Evolutionary conservation across 2,329 filamentous ascomycete genomes (phyloP), one percentile per base, ranked within the genome.

Genomic region (Fusarium beomiforme): DNA sequence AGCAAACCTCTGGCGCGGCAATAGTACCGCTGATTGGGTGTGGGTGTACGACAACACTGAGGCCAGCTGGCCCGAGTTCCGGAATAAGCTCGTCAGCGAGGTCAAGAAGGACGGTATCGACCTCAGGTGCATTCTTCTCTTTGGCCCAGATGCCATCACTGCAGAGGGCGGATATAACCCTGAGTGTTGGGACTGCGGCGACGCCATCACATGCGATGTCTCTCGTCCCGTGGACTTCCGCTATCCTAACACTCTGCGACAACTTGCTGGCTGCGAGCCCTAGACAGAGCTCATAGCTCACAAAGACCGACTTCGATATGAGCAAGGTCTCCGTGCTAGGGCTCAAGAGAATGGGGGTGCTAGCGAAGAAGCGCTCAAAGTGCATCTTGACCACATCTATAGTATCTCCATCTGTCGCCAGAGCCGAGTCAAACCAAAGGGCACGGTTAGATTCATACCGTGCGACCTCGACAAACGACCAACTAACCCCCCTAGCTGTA

Each of bases 141-240:
- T 68, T 8, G 78, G 76, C 0, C 77, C 77, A 1, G 77, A 79
- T 44, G 65, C 63, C 42, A 62, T 79, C 17, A 71, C 65, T 2
- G 41, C 55, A 0, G 57, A 41, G 0, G 42, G 59, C 2, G 49
- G 73, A 0, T 61, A 64, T 8, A 67, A 73, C 12, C 72, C 72
- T 2, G 44, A 21, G 17, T 61, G 59, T 7, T 79, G 76, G 77
- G 57, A 59, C 2, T 79, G 76, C 7, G 21, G 49, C 2, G 73
- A 78, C 16, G 41, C 62, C 2, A 64, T 79, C 34, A 77, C 75
- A 1, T 72, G 71, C 16, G 75, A 79, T 17, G 24, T 77, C 4
- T 78, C 75, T 0, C 67, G 76, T 0, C 55, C 71, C 0, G 76
- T 75, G 0, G 73, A 78, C 34, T 79, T 79, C 72, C 62, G 76